Conservation (phyloP, 192 early-diverging fungal genomes). For the Backusella australiensis region DNA sequence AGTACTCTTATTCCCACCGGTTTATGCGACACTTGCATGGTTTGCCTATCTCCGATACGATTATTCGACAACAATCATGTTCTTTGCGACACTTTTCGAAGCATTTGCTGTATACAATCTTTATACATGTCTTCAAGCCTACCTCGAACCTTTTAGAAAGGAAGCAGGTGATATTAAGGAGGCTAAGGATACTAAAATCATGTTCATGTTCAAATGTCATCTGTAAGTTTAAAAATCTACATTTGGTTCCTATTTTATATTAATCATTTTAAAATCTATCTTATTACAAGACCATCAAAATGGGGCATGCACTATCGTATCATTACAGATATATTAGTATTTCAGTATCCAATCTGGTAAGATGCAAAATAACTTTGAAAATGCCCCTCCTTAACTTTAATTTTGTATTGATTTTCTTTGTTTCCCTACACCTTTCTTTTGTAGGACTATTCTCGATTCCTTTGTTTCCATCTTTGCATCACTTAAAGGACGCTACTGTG, state of each 20-base stretch:
- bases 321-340: constrained; percentile 36
- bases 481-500: constrained; percentile 35
- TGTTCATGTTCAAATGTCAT: constrained; percentile 23
- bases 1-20: constrained; percentile 31
- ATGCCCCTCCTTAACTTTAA: not conserved
- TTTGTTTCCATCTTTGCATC: constrained; percentile 35
- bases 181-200: constrained; percentile 20
- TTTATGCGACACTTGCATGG: constrained; percentile 35
- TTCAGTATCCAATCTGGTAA: constrained; percentile 39
- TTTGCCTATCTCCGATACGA: constrained; percentile 23
- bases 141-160: constrained; percentile 27
- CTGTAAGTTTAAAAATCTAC: constrained; percentile 24
- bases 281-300: constrained; percentile 23
- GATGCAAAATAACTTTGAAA: not conserved
- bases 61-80: constrained; percentile 32
- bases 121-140: constrained; percentile 30
- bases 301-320: constrained; percentile 40
- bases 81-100: constrained; percentile 36
- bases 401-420: not conserved
- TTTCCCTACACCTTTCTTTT: not conserved
- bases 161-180: constrained; percentile 28
- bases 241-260: constrained; percentile 2
- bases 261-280: not conserved
- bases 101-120: constrained; percentile 39
- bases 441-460: constrained; percentile 25